Conservation (phyloP, 257 asterid species). For the Fraxinus quadrangulata region DNA sequence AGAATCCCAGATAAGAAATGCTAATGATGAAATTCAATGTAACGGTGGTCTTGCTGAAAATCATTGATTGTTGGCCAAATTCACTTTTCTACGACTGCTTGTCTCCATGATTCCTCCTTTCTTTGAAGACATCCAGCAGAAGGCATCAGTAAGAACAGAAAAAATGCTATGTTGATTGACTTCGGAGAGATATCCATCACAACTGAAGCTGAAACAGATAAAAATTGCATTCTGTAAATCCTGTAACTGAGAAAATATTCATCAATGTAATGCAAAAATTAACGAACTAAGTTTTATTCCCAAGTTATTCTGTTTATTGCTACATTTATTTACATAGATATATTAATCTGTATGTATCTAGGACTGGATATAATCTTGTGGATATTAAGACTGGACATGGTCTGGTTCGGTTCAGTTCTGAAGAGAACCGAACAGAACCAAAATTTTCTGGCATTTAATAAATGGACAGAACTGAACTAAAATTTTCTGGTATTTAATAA, state of each 20-base stretch:
- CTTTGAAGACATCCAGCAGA: slow-evolving; percentile 40
- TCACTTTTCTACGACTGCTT: slow-evolving; percentile 19
- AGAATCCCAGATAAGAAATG: slow-evolving; percentile 41
- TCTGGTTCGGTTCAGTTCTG: slow-evolving; percentile 29
- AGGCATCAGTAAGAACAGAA: slow-evolving; percentile 49
- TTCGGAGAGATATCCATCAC: slow-evolving; percentile 49
- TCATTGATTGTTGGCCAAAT: slow-evolving; percentile 11
- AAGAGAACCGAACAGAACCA: slow-evolving; percentile 5
- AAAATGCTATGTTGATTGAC: slow-evolving; percentile 48
- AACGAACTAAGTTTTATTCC: slow-evolving; percentile 3
- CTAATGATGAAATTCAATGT: slow-evolving; percentile 39
- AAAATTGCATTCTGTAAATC: background rate
- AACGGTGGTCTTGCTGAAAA: slow-evolving; percentile 42
- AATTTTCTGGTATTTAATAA: too few species aligned
- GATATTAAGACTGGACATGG: background rate
- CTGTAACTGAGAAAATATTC: background rate
- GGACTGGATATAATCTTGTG: slow-evolving; percentile 24
- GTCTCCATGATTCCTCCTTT: slow-evolving; percentile 27
- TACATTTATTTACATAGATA: background rate
- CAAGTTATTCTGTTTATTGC: background rate
- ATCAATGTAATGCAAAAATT: background rate
- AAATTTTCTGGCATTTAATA: too few species aligned
- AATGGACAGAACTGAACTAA: too few species aligned
- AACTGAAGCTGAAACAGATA: slow-evolving; percentile 17
- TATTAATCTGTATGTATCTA: slow-evolving; percentile 12